A percentile compares a stretch with the other conserved stretches of the same genome.
phyloP scores from a whole-genome alignment of 176 grass and related monocot species.

The Carex cristatella region DNA sequence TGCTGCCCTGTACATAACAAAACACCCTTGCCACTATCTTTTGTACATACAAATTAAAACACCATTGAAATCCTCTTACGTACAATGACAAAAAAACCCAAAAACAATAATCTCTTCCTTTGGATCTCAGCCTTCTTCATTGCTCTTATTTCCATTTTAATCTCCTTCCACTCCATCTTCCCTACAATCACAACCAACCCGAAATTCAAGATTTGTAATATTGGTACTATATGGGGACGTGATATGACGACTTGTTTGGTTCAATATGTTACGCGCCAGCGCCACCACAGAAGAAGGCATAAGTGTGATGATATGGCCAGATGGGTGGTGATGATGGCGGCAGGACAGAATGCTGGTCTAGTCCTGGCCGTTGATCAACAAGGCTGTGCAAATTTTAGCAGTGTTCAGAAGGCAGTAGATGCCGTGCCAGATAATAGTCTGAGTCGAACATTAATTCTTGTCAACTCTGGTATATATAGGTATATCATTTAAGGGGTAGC shows the following conservation, averaged over 20 bases:
- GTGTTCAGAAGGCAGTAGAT: slow-evolving; percentile 65
- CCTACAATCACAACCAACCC: not conserved
- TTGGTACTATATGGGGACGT: not conserved
- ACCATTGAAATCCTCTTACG: not conserved
- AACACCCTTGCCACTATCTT: slow-evolving; percentile 12
- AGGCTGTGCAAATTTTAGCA: slow-evolving; percentile 74
- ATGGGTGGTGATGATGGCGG: slow-evolving; percentile 40
- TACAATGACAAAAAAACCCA: slow-evolving; percentile 18
- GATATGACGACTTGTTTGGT: slow-evolving; percentile 11
- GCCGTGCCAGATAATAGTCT: slow-evolving; percentile 40
- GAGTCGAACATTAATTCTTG: slow-evolving; percentile 47
- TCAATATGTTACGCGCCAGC: not conserved
- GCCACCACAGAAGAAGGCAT: slow-evolving; percentile 15
- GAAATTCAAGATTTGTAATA: not conserved
- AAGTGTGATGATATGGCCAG: slow-evolving; percentile 35
- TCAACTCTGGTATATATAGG: slow-evolving; percentile 61
- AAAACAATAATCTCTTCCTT: slow-evolving; percentile 14
- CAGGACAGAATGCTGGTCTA: slow-evolving; percentile 46
- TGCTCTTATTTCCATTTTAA: slow-evolving; percentile 45
- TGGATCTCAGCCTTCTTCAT: slow-evolving; percentile 42
- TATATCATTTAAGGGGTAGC: not conserved
- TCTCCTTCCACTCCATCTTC: slow-evolving; percentile 33
- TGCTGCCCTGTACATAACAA: slow-evolving; percentile 9
- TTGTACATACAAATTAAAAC: not conserved
- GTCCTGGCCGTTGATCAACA: slow-evolving; percentile 54